Percentiles rank a stretch among this genome's conserved stretches.
These are phyloP conservation scores for Eremomyces bilateralis DNA, from an alignment of 495 filamentous ascomycete species.

Conservation along the genomic window DNA sequence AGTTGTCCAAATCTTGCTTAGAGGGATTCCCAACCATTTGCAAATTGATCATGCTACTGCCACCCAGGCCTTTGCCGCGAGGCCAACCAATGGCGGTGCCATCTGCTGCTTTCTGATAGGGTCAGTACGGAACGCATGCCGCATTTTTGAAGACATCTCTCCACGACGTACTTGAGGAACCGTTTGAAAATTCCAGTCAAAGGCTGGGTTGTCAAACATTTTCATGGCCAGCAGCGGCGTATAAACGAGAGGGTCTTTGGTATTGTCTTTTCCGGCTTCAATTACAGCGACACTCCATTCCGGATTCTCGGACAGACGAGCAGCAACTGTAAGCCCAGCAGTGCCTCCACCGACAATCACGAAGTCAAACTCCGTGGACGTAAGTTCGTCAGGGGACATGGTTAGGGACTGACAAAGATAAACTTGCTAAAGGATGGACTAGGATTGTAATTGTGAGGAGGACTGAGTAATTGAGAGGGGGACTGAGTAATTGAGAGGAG, in stretches of 20 bases:
- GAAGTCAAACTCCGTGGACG: slow-evolving; percentile 11
- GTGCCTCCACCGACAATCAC: slow-evolving; percentile 14
- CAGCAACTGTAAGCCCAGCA: slow-evolving; percentile 11
- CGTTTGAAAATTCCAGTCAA: slow-evolving; percentile 14
- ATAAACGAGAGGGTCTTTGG: slow-evolving; percentile 6
- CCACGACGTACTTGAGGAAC: slow-evolving; percentile 5
- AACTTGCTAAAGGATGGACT: no score
- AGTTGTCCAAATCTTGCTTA: neutral
- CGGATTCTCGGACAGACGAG: slow-evolving; percentile 8
- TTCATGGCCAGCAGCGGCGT: slow-evolving; percentile 8
- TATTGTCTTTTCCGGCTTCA: slow-evolving; percentile 11
- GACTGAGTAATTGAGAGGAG: no score
- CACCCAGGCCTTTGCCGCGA: slow-evolving; percentile 12
- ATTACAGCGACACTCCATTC: slow-evolving; percentile 7
- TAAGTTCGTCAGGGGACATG: no score
- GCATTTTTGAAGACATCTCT: neutral
- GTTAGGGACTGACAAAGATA: no score
- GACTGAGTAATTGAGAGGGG: no score
- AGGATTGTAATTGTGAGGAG: no score
- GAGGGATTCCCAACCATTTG: neutral
- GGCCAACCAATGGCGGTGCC: neutral
- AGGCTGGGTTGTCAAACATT: slow-evolving; percentile 5
- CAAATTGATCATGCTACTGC: neutral
- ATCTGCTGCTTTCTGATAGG: slow-evolving; percentile 1
- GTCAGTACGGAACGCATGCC: slow-evolving; percentile 23